These are phyloP conservation scores for Teratosphaeria gauchensis DNA, from an alignment of 2,329 filamentous ascomycete genomes.

Conservation along the genomic window DNA sequence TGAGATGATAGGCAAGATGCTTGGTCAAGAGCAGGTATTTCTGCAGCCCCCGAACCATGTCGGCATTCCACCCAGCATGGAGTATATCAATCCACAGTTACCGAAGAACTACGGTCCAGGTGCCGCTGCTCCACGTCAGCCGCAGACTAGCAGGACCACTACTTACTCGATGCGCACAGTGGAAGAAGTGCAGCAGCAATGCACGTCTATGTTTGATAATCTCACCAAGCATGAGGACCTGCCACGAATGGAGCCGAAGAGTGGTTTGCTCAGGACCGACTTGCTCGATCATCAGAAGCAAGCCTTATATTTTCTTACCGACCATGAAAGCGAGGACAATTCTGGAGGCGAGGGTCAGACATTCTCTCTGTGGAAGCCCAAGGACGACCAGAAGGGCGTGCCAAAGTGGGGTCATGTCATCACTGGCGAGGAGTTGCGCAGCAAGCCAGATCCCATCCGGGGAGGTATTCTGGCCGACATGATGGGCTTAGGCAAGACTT, in stretches of 20 bases:
- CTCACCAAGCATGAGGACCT: slow-evolving; percentile 67
- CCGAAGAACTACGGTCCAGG: slow-evolving; percentile 24
- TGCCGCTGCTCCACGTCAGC: slow-evolving; percentile 3
- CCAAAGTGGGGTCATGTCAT: slow-evolving; percentile 73
- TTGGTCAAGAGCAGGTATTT: slow-evolving; percentile 57
- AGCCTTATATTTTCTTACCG: slow-evolving; percentile 75
- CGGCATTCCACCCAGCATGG: slow-evolving; percentile 45
- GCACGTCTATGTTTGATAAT: slow-evolving; percentile 76
- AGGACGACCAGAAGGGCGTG: slow-evolving; percentile 46
- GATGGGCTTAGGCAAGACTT: slow-evolving; percentile 44
- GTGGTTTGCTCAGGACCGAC: slow-evolving; percentile 51
- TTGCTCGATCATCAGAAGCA: slow-evolving; percentile 84
- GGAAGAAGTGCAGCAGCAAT: slow-evolving; percentile 78
- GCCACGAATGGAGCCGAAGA: slow-evolving; percentile 58
- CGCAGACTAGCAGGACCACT: slow-evolving; percentile 5
- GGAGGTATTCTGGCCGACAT: slow-evolving; percentile 43
- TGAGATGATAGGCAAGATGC: slow-evolving; percentile 54
- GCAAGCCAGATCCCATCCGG: slow-evolving; percentile 27
- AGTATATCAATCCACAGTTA: slow-evolving; percentile 66
- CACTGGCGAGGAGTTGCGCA: slow-evolving; percentile 51
- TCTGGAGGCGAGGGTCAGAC: slow-evolving; percentile 26
- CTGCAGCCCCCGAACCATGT: slow-evolving; percentile 47
- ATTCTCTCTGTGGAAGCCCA: slow-evolving; percentile 68
- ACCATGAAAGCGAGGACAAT: slow-evolving; percentile 53
- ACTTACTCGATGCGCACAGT: slow-evolving; percentile 52